phyloP scores from a whole-genome alignment of 2,329 filamentous ascomycete genomes.

The Drechslerella coelobrocha region DNA sequence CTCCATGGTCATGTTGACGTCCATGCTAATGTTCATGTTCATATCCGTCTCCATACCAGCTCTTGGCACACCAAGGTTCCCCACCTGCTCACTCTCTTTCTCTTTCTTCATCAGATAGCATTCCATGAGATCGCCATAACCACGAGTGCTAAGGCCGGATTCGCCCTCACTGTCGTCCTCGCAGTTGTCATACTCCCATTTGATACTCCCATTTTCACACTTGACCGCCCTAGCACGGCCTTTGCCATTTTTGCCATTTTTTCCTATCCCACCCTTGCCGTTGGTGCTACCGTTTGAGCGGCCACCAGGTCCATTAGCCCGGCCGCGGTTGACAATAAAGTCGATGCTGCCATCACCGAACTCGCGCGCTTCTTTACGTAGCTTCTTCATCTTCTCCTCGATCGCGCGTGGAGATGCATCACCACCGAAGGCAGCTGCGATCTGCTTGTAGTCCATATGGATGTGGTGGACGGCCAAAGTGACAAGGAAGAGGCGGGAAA shows the following conservation, averaged over 20 bases:
- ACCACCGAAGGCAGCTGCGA: constrained; percentile 43
- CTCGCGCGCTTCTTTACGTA: constrained; percentile 47
- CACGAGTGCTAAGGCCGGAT: constrained; percentile 25
- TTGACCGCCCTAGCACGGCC: constrained; percentile 46
- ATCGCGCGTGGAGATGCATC: constrained; percentile 47
- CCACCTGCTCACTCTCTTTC: constrained; percentile 24
- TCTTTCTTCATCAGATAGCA: constrained; percentile 49
- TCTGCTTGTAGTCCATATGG: constrained; percentile 51
- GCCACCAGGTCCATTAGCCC: constrained; percentile 21
- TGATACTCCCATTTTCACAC: constrained; percentile 35
- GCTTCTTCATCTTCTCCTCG: constrained; percentile 51
- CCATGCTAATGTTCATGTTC: not conserved
- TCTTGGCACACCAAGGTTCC: not conserved
- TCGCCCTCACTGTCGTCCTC: constrained; percentile 49
- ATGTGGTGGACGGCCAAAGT: constrained; percentile 48
- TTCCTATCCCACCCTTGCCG: constrained; percentile 21
- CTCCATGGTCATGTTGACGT: not conserved
- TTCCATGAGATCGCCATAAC: constrained; percentile 48
- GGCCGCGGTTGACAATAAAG: constrained; percentile 31
- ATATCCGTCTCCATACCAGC: not conserved
- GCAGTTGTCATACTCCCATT: constrained; percentile 50
- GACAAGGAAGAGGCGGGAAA: constrained; percentile 48
- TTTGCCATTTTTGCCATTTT: constrained; percentile 21
- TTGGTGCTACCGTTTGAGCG: constrained; percentile 12
- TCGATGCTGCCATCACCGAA: constrained; percentile 40